phyloP scores from a whole-genome alignment of 108 stramenopile genomes.

The Conticribra weissflogii region DNA sequence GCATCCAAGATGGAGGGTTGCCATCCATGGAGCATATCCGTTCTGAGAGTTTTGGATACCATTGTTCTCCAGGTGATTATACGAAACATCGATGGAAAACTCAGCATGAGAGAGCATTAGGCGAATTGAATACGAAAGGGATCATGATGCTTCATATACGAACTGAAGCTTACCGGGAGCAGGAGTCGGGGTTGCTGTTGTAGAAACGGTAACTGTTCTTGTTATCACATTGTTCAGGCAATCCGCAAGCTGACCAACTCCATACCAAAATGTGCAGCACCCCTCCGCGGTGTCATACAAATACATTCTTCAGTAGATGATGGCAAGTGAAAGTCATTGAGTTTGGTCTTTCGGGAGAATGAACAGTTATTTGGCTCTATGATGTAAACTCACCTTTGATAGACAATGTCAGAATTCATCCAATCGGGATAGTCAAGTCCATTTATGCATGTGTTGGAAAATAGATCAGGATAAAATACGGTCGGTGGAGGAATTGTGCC shows the following conservation, averaged over 20 bases:
- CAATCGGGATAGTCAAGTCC: not conserved
- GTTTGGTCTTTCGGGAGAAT: too few relatives aligned
- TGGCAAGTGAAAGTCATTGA: too few relatives aligned
- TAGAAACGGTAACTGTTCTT: not conserved
- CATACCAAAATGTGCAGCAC: not conserved
- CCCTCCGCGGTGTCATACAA: not conserved
- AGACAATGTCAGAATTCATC: not conserved
- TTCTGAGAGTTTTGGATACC: not conserved
- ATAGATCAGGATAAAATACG: not conserved
- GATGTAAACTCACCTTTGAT: too few relatives aligned
- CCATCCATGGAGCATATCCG: not conserved
- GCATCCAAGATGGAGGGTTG: not conserved
- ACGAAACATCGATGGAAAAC: too few relatives aligned
- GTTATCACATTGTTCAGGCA: not conserved
- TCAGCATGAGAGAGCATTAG: too few relatives aligned
- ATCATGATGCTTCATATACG: too few relatives aligned
- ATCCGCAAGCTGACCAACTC: not conserved
- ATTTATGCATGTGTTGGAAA: not conserved
- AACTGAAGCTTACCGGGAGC: not conserved
- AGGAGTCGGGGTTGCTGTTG: not conserved
- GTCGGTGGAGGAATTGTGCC: not conserved
- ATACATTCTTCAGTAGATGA: not conserved
- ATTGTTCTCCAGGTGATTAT: too few relatives aligned
- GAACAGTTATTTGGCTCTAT: too few relatives aligned
- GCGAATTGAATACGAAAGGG: too few relatives aligned